Conservation (phyloP, 257 asterid genomes). For the Cordia subcordata region DNA sequence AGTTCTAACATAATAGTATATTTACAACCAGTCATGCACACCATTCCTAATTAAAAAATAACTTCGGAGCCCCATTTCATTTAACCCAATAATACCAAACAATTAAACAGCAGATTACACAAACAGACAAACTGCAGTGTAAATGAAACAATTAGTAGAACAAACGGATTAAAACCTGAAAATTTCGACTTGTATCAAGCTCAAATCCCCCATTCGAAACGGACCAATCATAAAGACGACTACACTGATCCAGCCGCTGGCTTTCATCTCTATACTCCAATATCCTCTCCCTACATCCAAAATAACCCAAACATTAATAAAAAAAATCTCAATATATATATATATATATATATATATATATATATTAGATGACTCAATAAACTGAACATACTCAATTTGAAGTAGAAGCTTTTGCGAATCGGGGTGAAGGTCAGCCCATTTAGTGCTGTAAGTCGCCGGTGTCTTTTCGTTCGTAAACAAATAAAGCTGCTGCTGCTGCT, state of each 20-base stretch:
- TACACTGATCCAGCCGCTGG: conserved; percentile 82
- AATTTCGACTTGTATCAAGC: conserved; percentile 74
- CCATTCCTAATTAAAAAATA: too few relatives aligned
- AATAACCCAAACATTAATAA: conserved; percentile 3
- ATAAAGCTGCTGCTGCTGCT: conserved; percentile 61
- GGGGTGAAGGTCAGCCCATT: conserved; percentile 97
- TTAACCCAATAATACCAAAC: too few relatives aligned
- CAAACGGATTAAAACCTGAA: conserved; percentile 45
- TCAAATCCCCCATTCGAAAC: conserved; percentile 76
- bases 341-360: background rate
- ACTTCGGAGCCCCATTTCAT: too few relatives aligned
- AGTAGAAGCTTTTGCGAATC: conserved; percentile 83
- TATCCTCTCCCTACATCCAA: conserved; percentile 68
- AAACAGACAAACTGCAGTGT: background rate
- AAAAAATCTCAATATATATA: background rate
- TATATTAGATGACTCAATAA: background rate
- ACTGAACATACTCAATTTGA: conserved; percentile 62
- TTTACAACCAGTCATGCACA: too few relatives aligned
- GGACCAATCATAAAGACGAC: conserved; percentile 85
- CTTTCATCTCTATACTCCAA: conserved; percentile 91
- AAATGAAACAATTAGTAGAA: background rate
- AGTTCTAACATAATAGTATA: too few relatives aligned
- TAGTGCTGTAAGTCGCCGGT: conserved; percentile 81
- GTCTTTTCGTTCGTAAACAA: conserved; percentile 70
- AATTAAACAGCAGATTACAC: too few relatives aligned